phyloP scores from a whole-genome alignment of 306 rosid species.

The Pterocarpus macrocarpus region DNA sequence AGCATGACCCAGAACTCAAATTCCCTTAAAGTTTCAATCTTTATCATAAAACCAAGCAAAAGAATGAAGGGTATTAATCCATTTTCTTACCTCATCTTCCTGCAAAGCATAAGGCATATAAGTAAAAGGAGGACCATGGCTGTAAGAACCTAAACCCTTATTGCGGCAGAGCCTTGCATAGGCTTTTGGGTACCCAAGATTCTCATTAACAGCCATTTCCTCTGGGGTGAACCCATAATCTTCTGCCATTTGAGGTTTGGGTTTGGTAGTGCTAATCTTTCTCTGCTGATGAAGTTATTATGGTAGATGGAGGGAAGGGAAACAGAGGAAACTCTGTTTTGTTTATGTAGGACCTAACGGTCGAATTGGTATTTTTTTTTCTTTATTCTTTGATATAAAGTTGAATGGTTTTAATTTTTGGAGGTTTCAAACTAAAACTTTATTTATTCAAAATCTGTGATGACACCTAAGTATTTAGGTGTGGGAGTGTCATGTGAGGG shows the following conservation, averaged over 20 bases:
- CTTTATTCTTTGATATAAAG: background rate
- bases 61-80: background rate
- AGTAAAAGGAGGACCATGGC: constrained; percentile 83
- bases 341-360: constrained; percentile 60
- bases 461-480: constrained; percentile 31
- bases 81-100: constrained; percentile 73
- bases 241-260: constrained; percentile 61
- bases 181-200: constrained; percentile 84
- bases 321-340: constrained; percentile 31
- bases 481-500: background rate
- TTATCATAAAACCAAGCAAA: constrained; percentile 15
- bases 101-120: constrained; percentile 77
- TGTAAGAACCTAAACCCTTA: constrained; percentile 58
- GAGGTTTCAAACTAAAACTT: constrained; percentile 13
- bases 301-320: constrained; percentile 25
- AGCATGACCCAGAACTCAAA: constrained; percentile 30
- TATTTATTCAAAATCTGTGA: constrained; percentile 30
- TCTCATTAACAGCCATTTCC: constrained; percentile 69
- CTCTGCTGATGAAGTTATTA: background rate
- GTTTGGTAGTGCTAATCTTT: background rate
- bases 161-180: constrained; percentile 75
- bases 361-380: constrained; percentile 46
- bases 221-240: constrained; percentile 65
- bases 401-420: background rate
- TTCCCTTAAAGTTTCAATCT: background rate